Percentiles rank a stretch among this genome's conserved stretches.
phyloP scores from a whole-genome alignment of 2,329 filamentous ascomycete genomes.

The Stylonectria norvegica region DNA sequence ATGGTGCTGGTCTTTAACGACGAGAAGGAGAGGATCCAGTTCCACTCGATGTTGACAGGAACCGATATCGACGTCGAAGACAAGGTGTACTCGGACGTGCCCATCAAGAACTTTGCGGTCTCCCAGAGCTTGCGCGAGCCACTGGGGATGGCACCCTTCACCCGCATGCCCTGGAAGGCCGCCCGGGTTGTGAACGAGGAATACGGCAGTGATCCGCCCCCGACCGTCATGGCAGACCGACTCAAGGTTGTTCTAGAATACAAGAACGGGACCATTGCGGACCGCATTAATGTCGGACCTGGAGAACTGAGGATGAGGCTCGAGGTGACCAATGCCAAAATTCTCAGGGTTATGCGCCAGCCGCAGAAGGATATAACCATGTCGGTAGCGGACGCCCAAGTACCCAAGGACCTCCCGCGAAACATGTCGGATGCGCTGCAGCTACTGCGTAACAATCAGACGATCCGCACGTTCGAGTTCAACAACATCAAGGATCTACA shows the following conservation, averaged over 20 bases:
- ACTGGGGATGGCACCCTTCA: constrained; percentile 49
- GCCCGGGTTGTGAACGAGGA: constrained; percentile 71
- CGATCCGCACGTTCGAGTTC: constrained; percentile 70
- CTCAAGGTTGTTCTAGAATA: constrained; percentile 74
- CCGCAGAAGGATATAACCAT: constrained; percentile 75
- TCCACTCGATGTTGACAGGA: constrained; percentile 72
- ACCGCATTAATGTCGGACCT: constrained; percentile 76
- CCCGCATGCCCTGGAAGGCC: constrained; percentile 60
- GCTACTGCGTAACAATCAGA: constrained; percentile 53
- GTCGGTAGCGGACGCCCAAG: constrained; percentile 66
- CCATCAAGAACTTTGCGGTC: constrained; percentile 63
- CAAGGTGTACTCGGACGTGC: constrained; percentile 65
- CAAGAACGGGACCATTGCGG: constrained; percentile 72
- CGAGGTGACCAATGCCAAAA: constrained; percentile 58
- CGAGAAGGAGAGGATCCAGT: constrained; percentile 63
- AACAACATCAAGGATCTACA: constrained; percentile 67
- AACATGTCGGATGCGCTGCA: constrained; percentile 64
- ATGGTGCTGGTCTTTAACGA: constrained; percentile 77
- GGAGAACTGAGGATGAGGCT: constrained; percentile 69
- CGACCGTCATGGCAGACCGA: constrained; percentile 72
- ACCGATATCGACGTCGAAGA: constrained; percentile 67
- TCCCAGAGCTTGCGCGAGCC: constrained; percentile 49
- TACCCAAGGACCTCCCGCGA: constrained; percentile 58
- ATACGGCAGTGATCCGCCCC: constrained; percentile 54
- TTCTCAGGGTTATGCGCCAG: constrained; percentile 65